Percentiles rank a stretch among this genome's conserved stretches.
These are phyloP conservation scores for Chaetomiaceae sp. DNA, from an alignment of 2,329 filamentous ascomycete genomes.

Conservation along the genomic window DNA sequence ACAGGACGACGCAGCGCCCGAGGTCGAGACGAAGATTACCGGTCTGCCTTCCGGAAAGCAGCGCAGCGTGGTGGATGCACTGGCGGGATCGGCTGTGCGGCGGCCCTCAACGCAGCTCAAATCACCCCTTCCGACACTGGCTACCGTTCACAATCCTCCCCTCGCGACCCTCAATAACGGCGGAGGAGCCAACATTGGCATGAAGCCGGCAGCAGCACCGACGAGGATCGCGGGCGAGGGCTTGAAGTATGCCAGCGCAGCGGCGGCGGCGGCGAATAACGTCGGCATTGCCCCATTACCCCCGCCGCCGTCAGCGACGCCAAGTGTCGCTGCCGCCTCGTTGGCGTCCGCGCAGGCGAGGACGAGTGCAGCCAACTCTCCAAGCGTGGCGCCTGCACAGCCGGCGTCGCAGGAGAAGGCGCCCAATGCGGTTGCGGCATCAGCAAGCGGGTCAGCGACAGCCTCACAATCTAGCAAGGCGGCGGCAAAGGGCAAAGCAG, in stretches of 20 bases:
- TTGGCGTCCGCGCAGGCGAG: slow-evolving; percentile 51
- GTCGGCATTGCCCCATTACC: slow-evolving; percentile 92
- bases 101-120: slow-evolving; percentile 87
- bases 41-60: slow-evolving; percentile 44
- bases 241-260: slow-evolving; percentile 94
- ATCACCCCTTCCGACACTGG: slow-evolving; percentile 86
- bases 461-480: slow-evolving; percentile 27
- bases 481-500: slow-evolving; percentile 41
- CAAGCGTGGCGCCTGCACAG: slow-evolving; percentile 44
- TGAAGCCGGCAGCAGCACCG: slow-evolving; percentile 91
- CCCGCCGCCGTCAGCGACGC: slow-evolving; percentile 67
- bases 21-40: slow-evolving; percentile 47
- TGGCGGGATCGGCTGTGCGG: slow-evolving; percentile 50
- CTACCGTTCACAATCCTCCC: slow-evolving; percentile 76
- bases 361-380: slow-evolving; percentile 51
- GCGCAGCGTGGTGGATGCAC: slow-evolving; percentile 53
- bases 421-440: slow-evolving; percentile 29
- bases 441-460: slow-evolving; percentile 24
- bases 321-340: slow-evolving; percentile 38
- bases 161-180: slow-evolving; percentile 55
- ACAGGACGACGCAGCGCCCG: slow-evolving; percentile 66
- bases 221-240: slow-evolving; percentile 81
- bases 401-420: slow-evolving; percentile 38
- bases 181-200: slow-evolving; percentile 49
- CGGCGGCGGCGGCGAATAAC: slow-evolving; percentile 86